Evolutionary conservation across 2,329 filamentous ascomycete genomes (phyloP).

Genomic region (Colletotrichum plurivorum): DNA sequence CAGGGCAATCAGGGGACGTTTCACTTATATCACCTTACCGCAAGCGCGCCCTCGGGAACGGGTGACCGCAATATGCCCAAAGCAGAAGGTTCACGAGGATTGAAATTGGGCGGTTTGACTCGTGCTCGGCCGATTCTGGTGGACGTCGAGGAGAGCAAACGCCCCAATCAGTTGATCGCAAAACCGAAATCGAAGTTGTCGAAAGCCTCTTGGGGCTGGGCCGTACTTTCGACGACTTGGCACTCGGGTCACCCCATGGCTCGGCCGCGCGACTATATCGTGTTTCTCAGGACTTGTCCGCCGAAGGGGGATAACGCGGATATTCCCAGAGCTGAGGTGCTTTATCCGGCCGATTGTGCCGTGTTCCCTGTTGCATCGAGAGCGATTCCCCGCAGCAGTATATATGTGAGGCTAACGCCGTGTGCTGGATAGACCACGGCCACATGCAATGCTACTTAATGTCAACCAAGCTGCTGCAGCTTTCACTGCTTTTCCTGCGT

Average conservation of each 20-base stretch:
- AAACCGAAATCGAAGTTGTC: constrained; percentile 4
- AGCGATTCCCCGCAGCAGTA: not conserved
- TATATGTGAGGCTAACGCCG: constrained; percentile 23
- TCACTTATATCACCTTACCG: constrained; percentile 8
- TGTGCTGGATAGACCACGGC: constrained; percentile 23
- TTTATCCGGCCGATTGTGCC: not conserved
- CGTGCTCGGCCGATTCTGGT: constrained; percentile 17
- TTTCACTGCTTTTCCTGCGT: constrained; percentile 3
- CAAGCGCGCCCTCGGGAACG: not conserved
- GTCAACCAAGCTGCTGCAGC: constrained; percentile 1
- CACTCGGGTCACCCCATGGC: constrained; percentile 2
- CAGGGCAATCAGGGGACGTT: constrained; percentile 23
- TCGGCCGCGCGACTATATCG: not conserved
- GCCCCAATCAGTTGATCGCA: constrained; percentile 22
- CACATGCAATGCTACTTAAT: constrained; percentile 15
- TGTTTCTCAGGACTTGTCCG: not conserved
- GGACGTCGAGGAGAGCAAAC: not conserved
- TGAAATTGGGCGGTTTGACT: constrained; percentile 29
- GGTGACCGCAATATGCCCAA: constrained; percentile 12
- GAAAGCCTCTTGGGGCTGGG: not conserved
- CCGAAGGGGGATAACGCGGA: not conserved
- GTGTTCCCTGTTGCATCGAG: constrained; percentile 2
- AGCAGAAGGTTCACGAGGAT: constrained; percentile 8
- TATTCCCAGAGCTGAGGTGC: not conserved
- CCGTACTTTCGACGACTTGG: not conserved